Evolutionary conservation across 345 rosid genomes (phyloP), one percentile per base, ranked within the genome.

Genomic region (Trapa bicornis): DNA sequence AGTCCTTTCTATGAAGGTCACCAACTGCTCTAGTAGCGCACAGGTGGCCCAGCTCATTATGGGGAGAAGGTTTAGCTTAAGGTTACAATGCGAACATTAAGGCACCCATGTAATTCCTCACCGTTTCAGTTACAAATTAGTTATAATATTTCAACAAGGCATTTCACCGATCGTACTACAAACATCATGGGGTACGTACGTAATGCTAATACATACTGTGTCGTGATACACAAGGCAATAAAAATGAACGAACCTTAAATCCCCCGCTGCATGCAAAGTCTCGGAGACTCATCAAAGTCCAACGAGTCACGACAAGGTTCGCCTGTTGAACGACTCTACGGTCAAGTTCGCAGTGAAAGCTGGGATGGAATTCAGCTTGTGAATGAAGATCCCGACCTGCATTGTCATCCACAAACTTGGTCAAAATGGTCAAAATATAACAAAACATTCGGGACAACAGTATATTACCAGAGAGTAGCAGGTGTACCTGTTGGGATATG

Each of bases 271-370:
- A 22, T 22, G 29, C 11, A 8, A 50, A n/a, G 58, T n/a, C 58
- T 53, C 54, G 4, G n/a, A 17, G 5, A 16, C 5, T 50, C 54
- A 50, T 50, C 54, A 50, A 50, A 41, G n/a, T 50, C 22, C n/a
- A 50, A 16, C n/a, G 54, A 50, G 58, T 78, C 70, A 94, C 33
- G 92, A 84, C 65, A 94, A 74, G n/a, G 99, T 94, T 47, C 95
- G 86, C 77, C 81, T 78, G 80, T 91, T 94, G 86, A 94, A 94
- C 66, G 99, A 88, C 72, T 91, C 99, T 84, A 90, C 88, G 0
- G 97, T 89, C 64, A 94, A 71, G 81, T 94, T 94, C 64, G 99
- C 96, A 1, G 97, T 94, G 81, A 94, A 94, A 32, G 97, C 99
- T 29, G 99, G 97, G 68, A 94, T 91, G 15, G 97, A 88, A 72